These are phyloP conservation scores for Agaricus subrufescens DNA, from an alignment of 768 basidiomycete species.

Conservation along the genomic window DNA sequence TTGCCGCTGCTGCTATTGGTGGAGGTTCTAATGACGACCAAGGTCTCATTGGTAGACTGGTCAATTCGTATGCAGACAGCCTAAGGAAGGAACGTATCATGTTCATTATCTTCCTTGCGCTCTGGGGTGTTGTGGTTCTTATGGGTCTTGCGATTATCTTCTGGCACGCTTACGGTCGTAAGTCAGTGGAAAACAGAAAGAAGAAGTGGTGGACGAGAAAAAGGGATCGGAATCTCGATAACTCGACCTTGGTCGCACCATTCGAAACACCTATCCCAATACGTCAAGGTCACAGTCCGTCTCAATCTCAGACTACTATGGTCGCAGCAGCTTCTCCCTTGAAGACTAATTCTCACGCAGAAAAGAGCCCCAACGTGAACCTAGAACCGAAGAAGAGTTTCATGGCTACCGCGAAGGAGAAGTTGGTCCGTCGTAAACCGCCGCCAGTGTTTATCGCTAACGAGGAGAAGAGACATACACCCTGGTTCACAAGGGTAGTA, in stretches of 20 bases:
- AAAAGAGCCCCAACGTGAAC: slow-evolving; percentile 7
- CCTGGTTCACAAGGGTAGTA: slow-evolving; percentile 34
- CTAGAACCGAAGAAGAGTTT: slow-evolving; percentile 12
- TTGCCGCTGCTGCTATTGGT: slow-evolving; percentile 79
- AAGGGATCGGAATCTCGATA: slow-evolving; percentile 38
- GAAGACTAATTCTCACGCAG: neutral
- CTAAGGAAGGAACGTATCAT: slow-evolving; percentile 81
- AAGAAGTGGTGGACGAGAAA: slow-evolving; percentile 49
- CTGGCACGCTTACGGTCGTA: slow-evolving; percentile 64
- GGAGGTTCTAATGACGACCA: slow-evolving; percentile 43
- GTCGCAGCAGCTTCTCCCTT: neutral
- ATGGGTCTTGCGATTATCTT: slow-evolving; percentile 69
- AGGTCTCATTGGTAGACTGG: slow-evolving; percentile 68
- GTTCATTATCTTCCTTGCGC: slow-evolving; percentile 75
- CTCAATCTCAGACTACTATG: neutral
- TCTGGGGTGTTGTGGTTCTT: slow-evolving; percentile 82
- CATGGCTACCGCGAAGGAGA: slow-evolving; percentile 12
- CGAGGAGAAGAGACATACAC: slow-evolving; percentile 5
- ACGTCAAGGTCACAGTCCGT: slow-evolving; percentile 1
- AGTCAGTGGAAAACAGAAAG: slow-evolving; percentile 40
- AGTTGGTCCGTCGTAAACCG: neutral
- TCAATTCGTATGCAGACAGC: slow-evolving; percentile 65
- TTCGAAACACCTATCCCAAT: slow-evolving; percentile 20
- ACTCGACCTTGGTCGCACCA: slow-evolving; percentile 28
- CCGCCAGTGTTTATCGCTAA: slow-evolving; percentile 5